Conservation (phyloP, 441 rosid species). For the Euphorbia corollata region DNA sequence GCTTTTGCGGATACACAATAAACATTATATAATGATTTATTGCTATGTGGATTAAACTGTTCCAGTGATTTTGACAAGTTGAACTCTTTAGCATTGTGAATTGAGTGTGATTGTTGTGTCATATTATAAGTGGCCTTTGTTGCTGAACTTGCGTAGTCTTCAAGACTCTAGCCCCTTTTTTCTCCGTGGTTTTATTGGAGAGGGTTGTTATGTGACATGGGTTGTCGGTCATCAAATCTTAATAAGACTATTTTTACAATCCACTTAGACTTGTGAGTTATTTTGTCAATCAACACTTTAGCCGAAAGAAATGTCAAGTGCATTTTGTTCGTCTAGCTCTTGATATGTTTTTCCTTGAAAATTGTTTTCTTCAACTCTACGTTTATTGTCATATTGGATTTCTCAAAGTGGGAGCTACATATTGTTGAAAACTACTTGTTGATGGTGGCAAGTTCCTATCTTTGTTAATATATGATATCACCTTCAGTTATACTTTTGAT, state of each 20-base stretch:
- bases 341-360: constrained; percentile 22
- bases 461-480: constrained; percentile 3
- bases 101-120: constrained; percentile 15
- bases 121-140: constrained; percentile 28
- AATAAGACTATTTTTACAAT: constrained; percentile 22
- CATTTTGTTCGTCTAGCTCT: constrained; percentile 28
- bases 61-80: constrained; percentile 21
- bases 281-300: constrained; percentile 34
- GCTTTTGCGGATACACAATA: constrained; percentile 22
- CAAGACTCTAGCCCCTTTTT: constrained; percentile 9
- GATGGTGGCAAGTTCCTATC: constrained; percentile 18
- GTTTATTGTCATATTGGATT: constrained; percentile 19
- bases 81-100: constrained; percentile 10
- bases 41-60: constrained; percentile 28
- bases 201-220: constrained; percentile 21
- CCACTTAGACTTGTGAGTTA: constrained; percentile 29
- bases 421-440: constrained; percentile 15
- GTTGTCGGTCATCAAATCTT: constrained; percentile 19
- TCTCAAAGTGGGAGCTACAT: constrained; percentile 14
- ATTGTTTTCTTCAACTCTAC: constrained; percentile 30
- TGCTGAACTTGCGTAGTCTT: constrained; percentile 21
- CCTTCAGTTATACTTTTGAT: constrained; percentile 13
- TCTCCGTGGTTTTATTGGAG: constrained; percentile 12
- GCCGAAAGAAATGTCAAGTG: constrained; percentile 47
- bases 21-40: constrained; percentile 20